These are phyloP conservation scores for Haematococcus lacustris DNA, from an alignment of 139 green algal species.

Conservation along the genomic window DNA sequence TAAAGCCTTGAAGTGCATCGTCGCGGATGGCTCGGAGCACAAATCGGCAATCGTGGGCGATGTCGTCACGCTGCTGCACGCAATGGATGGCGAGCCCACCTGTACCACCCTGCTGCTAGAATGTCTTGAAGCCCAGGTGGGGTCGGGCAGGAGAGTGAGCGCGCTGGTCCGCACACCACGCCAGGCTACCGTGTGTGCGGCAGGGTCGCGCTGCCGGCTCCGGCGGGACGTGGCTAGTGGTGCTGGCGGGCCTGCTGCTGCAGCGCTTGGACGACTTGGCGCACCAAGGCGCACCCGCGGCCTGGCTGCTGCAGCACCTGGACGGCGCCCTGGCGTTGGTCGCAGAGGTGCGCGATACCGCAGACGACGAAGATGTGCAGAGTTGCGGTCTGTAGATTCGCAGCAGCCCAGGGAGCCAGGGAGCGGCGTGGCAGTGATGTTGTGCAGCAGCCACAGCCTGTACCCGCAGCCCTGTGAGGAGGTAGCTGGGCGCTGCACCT, in stretches of 20 bases:
- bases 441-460: neutral
- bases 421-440: neutral
- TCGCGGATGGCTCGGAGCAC: neutral
- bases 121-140: neutral
- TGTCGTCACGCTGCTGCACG: neutral
- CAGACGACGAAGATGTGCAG: too few relatives aligned
- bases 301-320: neutral
- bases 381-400: too few relatives aligned
- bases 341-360: neutral
- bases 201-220: slow-evolving; percentile 1
- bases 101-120: slow-evolving; percentile 5
- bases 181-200: neutral
- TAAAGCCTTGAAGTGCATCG: slow-evolving; percentile 8
- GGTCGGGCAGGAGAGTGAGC: neutral
- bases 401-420: neutral
- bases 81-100: slow-evolving; percentile 1
- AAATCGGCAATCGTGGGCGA: neutral
- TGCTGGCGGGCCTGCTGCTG: slow-evolving; percentile 13
- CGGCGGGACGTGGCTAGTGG: slow-evolving; percentile 16
- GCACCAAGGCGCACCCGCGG: neutral
- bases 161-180: neutral
- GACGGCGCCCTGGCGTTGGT: neutral
- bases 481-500: neutral
- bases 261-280: neutral
- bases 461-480: neutral